phyloP scores from a whole-genome alignment of 129 eudicot genomes.

The Dittrichia graveolens region DNA sequence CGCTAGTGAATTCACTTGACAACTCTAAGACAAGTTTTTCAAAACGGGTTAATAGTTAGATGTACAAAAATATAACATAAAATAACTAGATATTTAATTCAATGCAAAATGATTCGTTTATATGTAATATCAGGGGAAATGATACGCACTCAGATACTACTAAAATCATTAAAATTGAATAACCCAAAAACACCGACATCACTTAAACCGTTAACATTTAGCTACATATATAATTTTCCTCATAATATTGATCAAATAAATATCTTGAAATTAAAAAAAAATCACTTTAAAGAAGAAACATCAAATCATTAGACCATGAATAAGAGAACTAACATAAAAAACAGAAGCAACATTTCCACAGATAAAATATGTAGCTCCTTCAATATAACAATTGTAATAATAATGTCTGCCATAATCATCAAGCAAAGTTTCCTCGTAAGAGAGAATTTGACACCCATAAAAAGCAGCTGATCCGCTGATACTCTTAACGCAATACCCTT shows the following conservation, averaged over 20 bases:
- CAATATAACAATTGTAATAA: constrained; percentile 67
- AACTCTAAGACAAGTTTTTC: constrained; percentile 45
- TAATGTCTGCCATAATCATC: constrained; percentile 85
- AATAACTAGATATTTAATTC: background rate
- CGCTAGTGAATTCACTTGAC: constrained; percentile 61
- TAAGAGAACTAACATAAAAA: constrained; percentile 53
- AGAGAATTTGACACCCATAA: constrained; percentile 59
- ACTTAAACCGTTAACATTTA: no score
- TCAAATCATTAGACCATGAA: background rate
- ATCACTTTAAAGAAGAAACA: background rate
- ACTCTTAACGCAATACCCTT: constrained; percentile 74
- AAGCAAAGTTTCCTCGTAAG: constrained; percentile 78
- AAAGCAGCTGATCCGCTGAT: constrained; percentile 73
- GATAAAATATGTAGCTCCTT: constrained; percentile 84
- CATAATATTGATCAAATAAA: no score
- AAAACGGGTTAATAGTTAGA: background rate
- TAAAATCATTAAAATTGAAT: no score
- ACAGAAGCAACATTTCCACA: constrained; percentile 85
- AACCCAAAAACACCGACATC: no score
- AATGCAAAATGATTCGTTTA: no score
- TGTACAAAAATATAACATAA: no score
- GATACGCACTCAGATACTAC: no score
- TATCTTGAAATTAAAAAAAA: background rate
- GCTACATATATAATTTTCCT: no score
- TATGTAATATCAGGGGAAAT: no score